These are phyloP conservation scores for Azolla pinnata DNA, from an alignment of 75 land plant species.

Conservation along the genomic window DNA sequence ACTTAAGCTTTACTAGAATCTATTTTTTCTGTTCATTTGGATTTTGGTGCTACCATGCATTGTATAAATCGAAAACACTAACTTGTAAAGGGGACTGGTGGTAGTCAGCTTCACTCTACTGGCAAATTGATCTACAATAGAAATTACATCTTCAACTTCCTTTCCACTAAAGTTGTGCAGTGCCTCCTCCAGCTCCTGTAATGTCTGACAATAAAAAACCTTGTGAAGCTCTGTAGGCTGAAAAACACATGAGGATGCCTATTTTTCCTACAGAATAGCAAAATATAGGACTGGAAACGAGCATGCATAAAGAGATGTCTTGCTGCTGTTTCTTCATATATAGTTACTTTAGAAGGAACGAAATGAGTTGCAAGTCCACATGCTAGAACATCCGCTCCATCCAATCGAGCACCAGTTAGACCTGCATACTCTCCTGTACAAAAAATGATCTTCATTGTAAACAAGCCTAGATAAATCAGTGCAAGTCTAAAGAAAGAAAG, in stretches of 20 bases:
- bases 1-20: background rate
- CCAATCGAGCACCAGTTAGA: slow-evolving; percentile 74
- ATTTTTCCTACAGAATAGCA: too few relatives aligned
- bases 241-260: too few relatives aligned
- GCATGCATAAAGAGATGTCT: too few relatives aligned
- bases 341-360: slow-evolving; percentile 61
- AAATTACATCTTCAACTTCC: background rate
- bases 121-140: background rate
- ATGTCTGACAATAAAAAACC: too few relatives aligned
- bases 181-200: background rate
- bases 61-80: too few relatives aligned
- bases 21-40: too few relatives aligned
- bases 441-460: too few relatives aligned
- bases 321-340: too few relatives aligned
- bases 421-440: slow-evolving; percentile 92
- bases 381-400: slow-evolving; percentile 92
- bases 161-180: background rate
- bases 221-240: too few relatives aligned
- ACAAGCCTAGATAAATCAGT: too few relatives aligned
- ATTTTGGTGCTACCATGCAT: background rate
- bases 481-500: too few relatives aligned
- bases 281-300: too few relatives aligned
- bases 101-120: background rate
- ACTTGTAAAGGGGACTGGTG: background rate
- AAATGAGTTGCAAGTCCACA: slow-evolving; percentile 94